These are phyloP conservation scores for Boletus reticulatus DNA, from an alignment of 768 basidiomycete species.

Conservation along the genomic window DNA sequence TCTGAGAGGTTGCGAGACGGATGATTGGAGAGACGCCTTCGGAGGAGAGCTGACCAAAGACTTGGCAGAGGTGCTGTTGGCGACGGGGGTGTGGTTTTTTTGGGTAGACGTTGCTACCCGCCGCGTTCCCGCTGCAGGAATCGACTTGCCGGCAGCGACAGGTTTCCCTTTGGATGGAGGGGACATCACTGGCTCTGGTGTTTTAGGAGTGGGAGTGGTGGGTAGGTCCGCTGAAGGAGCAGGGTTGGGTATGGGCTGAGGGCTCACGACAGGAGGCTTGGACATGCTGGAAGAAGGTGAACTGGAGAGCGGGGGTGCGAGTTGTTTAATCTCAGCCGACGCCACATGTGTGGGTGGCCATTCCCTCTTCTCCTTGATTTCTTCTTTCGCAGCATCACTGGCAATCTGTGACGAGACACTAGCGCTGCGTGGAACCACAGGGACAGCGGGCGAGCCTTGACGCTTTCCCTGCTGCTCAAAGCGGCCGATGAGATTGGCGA, in stretches of 20 bases:
- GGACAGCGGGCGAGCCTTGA: slow-evolving; percentile 39
- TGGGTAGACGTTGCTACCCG: slow-evolving; percentile 21
- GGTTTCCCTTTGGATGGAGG: slow-evolving; percentile 23
- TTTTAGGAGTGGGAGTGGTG: slow-evolving; percentile 19
- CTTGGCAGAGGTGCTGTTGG: slow-evolving; percentile 19
- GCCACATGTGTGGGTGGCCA: slow-evolving; percentile 62
- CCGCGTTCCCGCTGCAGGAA: slow-evolving; percentile 21
- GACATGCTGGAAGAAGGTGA: slow-evolving; percentile 23
- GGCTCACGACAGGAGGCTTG: slow-evolving; percentile 23
- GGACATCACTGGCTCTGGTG: slow-evolving; percentile 20
- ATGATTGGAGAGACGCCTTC: slow-evolving; percentile 33
- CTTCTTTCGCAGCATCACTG: slow-evolving; percentile 64
- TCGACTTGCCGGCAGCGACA: slow-evolving; percentile 17
- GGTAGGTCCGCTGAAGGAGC: slow-evolving; percentile 16
- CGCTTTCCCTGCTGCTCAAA: slow-evolving; percentile 83
- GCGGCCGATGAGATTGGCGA: slow-evolving; percentile 87
- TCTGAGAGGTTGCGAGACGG: slow-evolving; percentile 36
- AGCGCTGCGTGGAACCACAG: slow-evolving; percentile 54
- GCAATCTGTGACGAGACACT: slow-evolving; percentile 64
- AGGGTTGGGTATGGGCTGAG: slow-evolving; percentile 30
- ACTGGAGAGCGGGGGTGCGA: slow-evolving; percentile 35
- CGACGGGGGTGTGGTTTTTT: slow-evolving; percentile 29
- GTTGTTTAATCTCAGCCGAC: slow-evolving; percentile 34
- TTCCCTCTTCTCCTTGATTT: slow-evolving; percentile 69
- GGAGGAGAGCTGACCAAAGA: slow-evolving; percentile 25